Evolutionary conservation across 768 basidiomycete species (phyloP), one percentile per base, ranked within the genome.

Genomic region (Artomyces pyxidatus): DNA sequence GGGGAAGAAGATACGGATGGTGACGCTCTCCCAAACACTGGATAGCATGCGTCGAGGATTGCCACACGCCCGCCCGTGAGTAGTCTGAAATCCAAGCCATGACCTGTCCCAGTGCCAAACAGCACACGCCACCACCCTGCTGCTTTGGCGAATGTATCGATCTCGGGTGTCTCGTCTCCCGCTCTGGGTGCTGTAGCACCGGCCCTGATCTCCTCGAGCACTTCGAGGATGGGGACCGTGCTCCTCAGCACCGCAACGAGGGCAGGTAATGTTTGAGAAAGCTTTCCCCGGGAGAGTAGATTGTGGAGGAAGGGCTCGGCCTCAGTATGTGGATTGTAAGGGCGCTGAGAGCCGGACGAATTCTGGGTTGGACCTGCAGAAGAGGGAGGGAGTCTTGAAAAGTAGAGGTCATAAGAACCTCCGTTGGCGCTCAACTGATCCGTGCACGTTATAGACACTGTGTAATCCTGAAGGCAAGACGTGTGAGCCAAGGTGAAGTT

Each of bases 91-190:
- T 92, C 88, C 46, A 92, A 70, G 0, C 85, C 88, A 60, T 89
- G 80, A 58, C 85, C 87, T 37, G 11, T 22, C 49, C 14, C 39
- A 10, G 37, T 41, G 30, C 21, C 39, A 48, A 59, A 86, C 41
- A 88, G 63, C 21, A 90, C 65, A 45, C 89, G 71, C 65, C 83
- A 91, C 88, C 89, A 91, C 3, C 84, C 85, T 43, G 83, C 80
- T 11, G 83, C 78, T 67, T 90, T 91, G 4, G 85, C 77, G 60
- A 85, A 81, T n/a, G 77, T 76, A 55, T 85, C 83, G 19, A 88
- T 69, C 55, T 37, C 61, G 53, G 58, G 70, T 22, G 21, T 21
- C 16, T 22, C 27, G 37, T 54, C 30, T 66, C 58, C 21, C 63
- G 59, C 50, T 59, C 11, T 17, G 32, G 14, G 32, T 3, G 7